Evolutionary conservation across 2,329 filamentous ascomycete genomes (phyloP).

Genomic region (Ophiostoma australiae): DNA sequence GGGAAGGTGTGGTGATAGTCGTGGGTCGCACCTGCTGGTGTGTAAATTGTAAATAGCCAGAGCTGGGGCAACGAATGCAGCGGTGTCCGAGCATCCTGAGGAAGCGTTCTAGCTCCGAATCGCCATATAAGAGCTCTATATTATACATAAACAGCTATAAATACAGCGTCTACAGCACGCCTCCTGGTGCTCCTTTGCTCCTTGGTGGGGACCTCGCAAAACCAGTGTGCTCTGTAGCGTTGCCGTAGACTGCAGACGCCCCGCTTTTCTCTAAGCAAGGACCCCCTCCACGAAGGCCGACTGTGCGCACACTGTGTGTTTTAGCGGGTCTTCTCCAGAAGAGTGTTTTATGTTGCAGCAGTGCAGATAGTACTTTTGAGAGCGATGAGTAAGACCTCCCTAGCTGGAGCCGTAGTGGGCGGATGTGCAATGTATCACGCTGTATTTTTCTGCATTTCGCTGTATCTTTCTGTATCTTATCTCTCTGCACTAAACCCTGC

Average conservation of each 20-base stretch:
- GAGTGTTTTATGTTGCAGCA: constrained; percentile 17
- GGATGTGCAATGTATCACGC: too few species aligned
- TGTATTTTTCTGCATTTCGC: too few species aligned
- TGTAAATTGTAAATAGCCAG: constrained; percentile 12
- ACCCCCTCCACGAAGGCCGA: constrained; percentile 13
- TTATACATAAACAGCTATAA: background rate
- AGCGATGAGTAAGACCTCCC: background rate
- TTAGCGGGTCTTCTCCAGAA: constrained; percentile 13
- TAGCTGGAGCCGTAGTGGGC: too few species aligned
- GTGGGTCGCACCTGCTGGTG: constrained; percentile 10
- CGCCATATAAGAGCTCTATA: background rate
- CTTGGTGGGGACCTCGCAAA: constrained; percentile 23
- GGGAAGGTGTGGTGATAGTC: constrained; percentile 20
- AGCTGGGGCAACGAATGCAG: background rate
- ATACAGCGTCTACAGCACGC: background rate
- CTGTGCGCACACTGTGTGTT: constrained; percentile 25
- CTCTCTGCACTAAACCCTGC: too few species aligned
- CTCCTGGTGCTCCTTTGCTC: background rate
- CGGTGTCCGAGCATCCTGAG: background rate
- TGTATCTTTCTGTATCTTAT: too few species aligned
- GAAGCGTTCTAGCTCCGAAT: background rate
- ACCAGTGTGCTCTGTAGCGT: constrained; percentile 20
- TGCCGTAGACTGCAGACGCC: constrained; percentile 21
- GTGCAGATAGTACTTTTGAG: background rate
- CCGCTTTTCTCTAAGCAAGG: constrained; percentile 22